Percentiles rank a stretch among this genome's conserved stretches.
Evolutionary conservation across 2,329 filamentous ascomycete species (phyloP).

Genomic region (Lachnellula subtilissima): DNA sequence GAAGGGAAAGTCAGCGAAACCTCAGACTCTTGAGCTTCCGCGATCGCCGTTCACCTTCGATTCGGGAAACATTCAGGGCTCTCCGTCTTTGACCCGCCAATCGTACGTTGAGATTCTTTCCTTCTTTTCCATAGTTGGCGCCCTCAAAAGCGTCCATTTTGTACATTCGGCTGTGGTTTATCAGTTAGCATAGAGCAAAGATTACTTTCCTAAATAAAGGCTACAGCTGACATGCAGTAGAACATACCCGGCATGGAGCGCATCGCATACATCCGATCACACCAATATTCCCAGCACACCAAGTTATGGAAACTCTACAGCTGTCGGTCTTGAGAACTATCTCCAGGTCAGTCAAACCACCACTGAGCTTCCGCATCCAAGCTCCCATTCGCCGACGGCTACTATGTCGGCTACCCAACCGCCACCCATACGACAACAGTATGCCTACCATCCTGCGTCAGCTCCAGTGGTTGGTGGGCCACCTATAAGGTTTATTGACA

Average conservation of each 20-base stretch:
- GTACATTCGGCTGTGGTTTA: neutral
- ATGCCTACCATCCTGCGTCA: constrained; percentile 16
- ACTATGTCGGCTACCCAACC: constrained; percentile 13
- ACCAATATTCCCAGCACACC: constrained; percentile 21
- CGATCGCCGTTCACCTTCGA: constrained; percentile 32
- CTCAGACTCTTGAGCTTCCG: constrained; percentile 26
- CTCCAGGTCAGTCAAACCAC: constrained; percentile 24
- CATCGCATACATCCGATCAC: constrained; percentile 26
- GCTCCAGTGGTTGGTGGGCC: constrained; percentile 9
- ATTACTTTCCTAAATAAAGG: neutral
- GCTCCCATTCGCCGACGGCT: constrained; percentile 12
- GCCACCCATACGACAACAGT: constrained; percentile 13
- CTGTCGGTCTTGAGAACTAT: constrained; percentile 23
- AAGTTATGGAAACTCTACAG: constrained; percentile 18
- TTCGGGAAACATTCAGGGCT: constrained; percentile 22
- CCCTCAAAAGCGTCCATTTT: neutral
- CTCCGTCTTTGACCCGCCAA: constrained; percentile 27
- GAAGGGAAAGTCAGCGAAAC: constrained; percentile 22
- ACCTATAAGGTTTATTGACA: constrained; percentile 26
- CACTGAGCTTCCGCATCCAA: constrained; percentile 17
- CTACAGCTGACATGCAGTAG: constrained; percentile 18
- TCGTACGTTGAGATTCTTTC: constrained; percentile 22
- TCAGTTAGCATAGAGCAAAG: neutral
- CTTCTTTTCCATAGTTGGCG: neutral
- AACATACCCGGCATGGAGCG: constrained; percentile 25